Base-by-base conservation (phyloP, 1,139 yeast species). In the Nematodospora anomalae region DNA sequence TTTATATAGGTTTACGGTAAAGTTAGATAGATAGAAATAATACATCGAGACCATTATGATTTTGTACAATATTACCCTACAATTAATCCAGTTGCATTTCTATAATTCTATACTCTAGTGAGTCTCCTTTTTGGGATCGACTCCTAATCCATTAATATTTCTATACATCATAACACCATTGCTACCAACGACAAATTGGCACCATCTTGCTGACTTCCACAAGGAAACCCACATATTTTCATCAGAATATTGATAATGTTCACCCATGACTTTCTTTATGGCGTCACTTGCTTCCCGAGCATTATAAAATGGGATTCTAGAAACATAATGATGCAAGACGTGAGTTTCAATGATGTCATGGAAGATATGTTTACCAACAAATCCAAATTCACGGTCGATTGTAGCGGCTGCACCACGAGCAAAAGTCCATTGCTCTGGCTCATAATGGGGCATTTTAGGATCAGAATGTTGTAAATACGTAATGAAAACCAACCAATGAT, bases 361-460 rank as follows among this genome's bases (percentile, higher is more conserved):
- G 74, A 78, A 76, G 47, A 76, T 66, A 60, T 71, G 67, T 52
- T 67, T 62, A 42, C 83, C 83, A 40, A 75, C 59, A 49, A 76
- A 74, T n/a, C 83, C 83, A 52, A 74, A 76, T 47, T 77, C 68
- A 57, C 83, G 66, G 53, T 78, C 83, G 43, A 78, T 75, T 35
- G 83, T 78, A 30, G 82, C 79, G 42, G 83, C 83, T 29, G 83
- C 83, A 52, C 83, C 83, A 59, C 81, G 69, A 27, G 82, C 82
- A 51, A 78, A 78, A 38, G 68, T 77, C 83, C 83, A 78, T 57
- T 76, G 79, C 29, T 58, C 50, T 40, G 74, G 71, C 42, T 71
- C 72, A 53, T 78, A 78, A 55, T 78, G 83, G 28, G 83, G 82
- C 70, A 78, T 67, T 28, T 64, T 49, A 20, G 77, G 69, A 50